These are phyloP conservation scores for Salix viminalis DNA, from an alignment of 345 rosid species.

Conservation along the genomic window DNA sequence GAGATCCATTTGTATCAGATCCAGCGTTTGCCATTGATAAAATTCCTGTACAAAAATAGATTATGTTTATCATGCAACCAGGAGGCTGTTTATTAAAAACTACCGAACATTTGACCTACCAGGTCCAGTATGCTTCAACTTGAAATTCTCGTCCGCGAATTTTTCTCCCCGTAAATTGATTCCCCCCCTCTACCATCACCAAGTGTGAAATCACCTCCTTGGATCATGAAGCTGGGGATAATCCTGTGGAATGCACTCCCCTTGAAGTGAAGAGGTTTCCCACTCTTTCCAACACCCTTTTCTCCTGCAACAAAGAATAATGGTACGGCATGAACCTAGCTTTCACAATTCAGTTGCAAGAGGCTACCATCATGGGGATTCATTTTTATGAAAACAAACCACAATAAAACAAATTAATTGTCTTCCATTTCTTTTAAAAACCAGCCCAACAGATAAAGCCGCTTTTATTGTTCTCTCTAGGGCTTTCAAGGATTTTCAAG, in stretches of 20 bases:
- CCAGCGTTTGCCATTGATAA: conserved; percentile 98
- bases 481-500: not conserved
- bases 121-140: conserved; percentile 93
- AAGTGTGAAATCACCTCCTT: conserved; percentile 93
- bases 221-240: conserved; percentile 94
- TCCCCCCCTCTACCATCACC: conserved; percentile 98
- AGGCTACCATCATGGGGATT: not conserved
- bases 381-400: not conserved
- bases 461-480: not conserved
- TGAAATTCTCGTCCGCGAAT: conserved; percentile 92
- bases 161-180: conserved; percentile 91
- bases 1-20: conserved; percentile 85
- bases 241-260: conserved; percentile 86
- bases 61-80: not conserved
- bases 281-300: conserved; percentile 83
- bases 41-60: conserved; percentile 39
- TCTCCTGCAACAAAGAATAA: conserved; percentile 50
- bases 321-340: not conserved
- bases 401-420: not conserved
- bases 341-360: not conserved
- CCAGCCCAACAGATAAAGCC: not conserved
- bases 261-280: conserved; percentile 82
- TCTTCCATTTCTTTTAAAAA: not conserved
- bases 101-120: conserved; percentile 36
- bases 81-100: not conserved